phyloP scores from a whole-genome alignment of 768 basidiomycete genomes.

The Lactarius vividus region DNA sequence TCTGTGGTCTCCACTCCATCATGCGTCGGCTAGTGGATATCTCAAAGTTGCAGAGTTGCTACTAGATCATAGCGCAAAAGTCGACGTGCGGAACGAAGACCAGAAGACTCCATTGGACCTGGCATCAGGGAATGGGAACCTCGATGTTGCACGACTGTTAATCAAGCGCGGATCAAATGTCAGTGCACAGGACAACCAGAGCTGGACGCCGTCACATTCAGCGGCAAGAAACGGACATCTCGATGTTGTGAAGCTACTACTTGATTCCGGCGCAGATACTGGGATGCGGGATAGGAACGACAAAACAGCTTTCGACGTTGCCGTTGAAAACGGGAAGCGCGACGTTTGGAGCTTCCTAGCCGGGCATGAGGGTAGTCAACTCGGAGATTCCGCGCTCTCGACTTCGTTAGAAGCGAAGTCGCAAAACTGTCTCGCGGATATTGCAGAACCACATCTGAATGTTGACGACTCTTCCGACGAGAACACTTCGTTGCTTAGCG shows the following conservation, averaged over 20 bases:
- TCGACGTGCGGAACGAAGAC: background rate
- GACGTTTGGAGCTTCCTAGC: background rate
- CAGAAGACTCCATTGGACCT: background rate
- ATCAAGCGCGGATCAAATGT: background rate
- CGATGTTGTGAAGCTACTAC: background rate
- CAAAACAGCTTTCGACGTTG: background rate
- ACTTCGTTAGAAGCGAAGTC: background rate
- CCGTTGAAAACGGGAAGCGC: background rate
- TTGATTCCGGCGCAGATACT: background rate
- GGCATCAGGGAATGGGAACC: background rate
- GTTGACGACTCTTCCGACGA: background rate
- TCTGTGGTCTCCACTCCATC: background rate
- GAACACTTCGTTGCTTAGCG: background rate
- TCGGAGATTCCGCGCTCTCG: background rate
- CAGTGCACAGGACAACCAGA: background rate
- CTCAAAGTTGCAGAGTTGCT: background rate
- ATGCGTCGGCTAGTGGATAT: background rate
- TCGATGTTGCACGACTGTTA: background rate
- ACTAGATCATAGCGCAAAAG: background rate
- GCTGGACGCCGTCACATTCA: background rate
- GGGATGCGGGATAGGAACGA: background rate
- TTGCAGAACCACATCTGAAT: too few species aligned
- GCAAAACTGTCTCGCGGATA: background rate
- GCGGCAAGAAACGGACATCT: background rate
- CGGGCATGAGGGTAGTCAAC: background rate